Conservation (phyloP, 257 asterid genomes). For the Echites panduratus region DNA sequence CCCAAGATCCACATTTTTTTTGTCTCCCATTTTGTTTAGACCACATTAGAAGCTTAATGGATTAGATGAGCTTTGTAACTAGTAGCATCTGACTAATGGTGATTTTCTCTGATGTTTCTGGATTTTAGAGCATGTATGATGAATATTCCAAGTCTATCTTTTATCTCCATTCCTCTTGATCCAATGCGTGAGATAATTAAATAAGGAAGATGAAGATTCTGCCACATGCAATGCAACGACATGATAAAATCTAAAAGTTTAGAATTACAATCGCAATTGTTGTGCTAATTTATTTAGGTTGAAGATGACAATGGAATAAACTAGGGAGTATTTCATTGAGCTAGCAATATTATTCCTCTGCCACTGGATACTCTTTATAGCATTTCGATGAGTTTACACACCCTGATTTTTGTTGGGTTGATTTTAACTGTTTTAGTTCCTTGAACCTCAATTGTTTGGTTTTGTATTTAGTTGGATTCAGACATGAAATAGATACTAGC, state of each 20-base stretch:
- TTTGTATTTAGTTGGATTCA: background rate
- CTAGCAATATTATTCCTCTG: background rate
- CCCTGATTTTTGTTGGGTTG: background rate
- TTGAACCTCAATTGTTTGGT: background rate
- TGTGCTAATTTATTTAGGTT: background rate
- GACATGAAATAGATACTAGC: background rate
- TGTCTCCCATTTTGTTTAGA: background rate
- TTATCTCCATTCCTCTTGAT: too few species aligned
- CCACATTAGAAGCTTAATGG: background rate
- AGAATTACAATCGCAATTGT: background rate
- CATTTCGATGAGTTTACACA: background rate
- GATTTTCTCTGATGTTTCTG: background rate
- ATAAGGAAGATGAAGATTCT: background rate
- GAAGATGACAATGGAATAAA: background rate
- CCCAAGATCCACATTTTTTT: too few species aligned
- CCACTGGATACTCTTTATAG: background rate
- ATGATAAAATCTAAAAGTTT: background rate
- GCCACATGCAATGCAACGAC: background rate
- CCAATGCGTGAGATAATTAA: background rate
- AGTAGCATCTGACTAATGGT: background rate
- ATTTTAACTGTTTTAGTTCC: background rate
- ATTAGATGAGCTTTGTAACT: background rate
- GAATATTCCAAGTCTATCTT: background rate
- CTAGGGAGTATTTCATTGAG: background rate
- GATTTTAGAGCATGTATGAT: background rate